A percentile compares a stretch with the other conserved stretches of the same genome.
Evolutionary conservation across 176 grass and related monocot genomes (phyloP).

Genomic region (Oryza meridionalis): DNA sequence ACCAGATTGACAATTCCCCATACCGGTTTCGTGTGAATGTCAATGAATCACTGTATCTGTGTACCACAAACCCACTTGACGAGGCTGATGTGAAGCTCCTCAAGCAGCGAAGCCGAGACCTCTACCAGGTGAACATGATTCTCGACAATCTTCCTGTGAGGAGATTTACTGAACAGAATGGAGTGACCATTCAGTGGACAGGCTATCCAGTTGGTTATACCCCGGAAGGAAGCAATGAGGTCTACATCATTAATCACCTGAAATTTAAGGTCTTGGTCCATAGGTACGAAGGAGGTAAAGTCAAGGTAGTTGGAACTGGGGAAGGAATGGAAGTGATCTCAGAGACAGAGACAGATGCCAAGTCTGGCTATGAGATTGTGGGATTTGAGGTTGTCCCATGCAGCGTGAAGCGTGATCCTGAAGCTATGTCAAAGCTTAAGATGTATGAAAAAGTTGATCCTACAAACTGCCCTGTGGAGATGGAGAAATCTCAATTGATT

Average conservation of each 20-base stretch:
- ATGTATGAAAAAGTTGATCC: slow-evolving; percentile 70
- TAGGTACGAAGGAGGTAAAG: slow-evolving; percentile 76
- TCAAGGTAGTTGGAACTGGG: slow-evolving; percentile 71
- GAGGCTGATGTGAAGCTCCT: slow-evolving; percentile 71
- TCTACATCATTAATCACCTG: slow-evolving; percentile 84
- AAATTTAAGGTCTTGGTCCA: slow-evolving; percentile 90
- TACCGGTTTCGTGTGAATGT: slow-evolving; percentile 69
- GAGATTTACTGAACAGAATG: slow-evolving; percentile 86
- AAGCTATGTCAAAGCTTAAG: slow-evolving; percentile 61
- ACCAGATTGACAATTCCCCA: slow-evolving; percentile 91
- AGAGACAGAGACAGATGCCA: slow-evolving; percentile 48
- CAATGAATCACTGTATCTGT: slow-evolving; percentile 78
- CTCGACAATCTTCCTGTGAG: slow-evolving; percentile 86
- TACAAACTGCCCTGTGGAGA: slow-evolving; percentile 68
- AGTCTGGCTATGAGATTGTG: slow-evolving; percentile 79
- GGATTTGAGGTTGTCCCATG: slow-evolving; percentile 84
- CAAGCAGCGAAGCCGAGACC: slow-evolving; percentile 70
- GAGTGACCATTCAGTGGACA: slow-evolving; percentile 81
- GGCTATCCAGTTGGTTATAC: slow-evolving; percentile 83
- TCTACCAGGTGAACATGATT: slow-evolving; percentile 95
- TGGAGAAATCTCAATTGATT: slow-evolving; percentile 76
- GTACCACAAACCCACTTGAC: slow-evolving; percentile 65
- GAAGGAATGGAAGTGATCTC: slow-evolving; percentile 82
- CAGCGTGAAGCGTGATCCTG: slow-evolving; percentile 70
- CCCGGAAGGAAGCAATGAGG: slow-evolving; percentile 60